Conservation (phyloP, 2,329 filamentous ascomycete species). For the Coniochaeta sp. region DNA sequence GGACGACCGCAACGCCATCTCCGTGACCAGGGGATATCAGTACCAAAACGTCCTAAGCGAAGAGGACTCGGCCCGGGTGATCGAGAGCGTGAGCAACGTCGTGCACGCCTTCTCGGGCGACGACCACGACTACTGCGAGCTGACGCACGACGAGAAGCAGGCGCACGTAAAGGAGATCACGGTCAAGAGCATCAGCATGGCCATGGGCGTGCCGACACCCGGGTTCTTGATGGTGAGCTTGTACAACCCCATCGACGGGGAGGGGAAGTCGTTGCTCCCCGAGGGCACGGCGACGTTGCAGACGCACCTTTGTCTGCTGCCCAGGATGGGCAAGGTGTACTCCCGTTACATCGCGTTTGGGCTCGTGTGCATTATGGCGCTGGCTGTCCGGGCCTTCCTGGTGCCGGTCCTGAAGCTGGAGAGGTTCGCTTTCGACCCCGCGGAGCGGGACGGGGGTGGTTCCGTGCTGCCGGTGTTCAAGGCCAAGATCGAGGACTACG, state of each 20-base stretch:
- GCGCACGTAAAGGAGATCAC: slow-evolving; percentile 74
- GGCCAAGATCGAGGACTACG: slow-evolving; percentile 43
- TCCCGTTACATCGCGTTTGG: slow-evolving; percentile 67
- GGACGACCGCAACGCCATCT: slow-evolving; percentile 73
- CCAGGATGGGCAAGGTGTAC: slow-evolving; percentile 80
- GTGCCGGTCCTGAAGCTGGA: slow-evolving; percentile 47
- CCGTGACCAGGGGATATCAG: slow-evolving; percentile 75
- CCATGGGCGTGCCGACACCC: slow-evolving; percentile 85
- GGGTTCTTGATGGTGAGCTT: slow-evolving; percentile 85
- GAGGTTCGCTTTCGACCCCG: slow-evolving; percentile 44
- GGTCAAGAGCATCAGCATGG: slow-evolving; percentile 91
- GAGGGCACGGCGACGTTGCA: slow-evolving; percentile 59
- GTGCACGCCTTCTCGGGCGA: slow-evolving; percentile 88
- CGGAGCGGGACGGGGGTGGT: slow-evolving; percentile 14
- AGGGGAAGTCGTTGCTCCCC: slow-evolving; percentile 39
- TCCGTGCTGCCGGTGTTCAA: slow-evolving; percentile 42
- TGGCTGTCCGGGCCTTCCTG: slow-evolving; percentile 48
- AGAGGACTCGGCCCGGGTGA: slow-evolving; percentile 65
- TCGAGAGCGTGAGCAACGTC: slow-evolving; percentile 75
- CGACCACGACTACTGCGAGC: slow-evolving; percentile 95
- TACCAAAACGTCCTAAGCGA: slow-evolving; percentile 91
- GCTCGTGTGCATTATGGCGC: slow-evolving; percentile 40
- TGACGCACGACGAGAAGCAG: slow-evolving; percentile 67
- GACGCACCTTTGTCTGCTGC: slow-evolving; percentile 83
- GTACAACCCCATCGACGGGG: slow-evolving; percentile 78